phyloP scores from a whole-genome alignment of 78 protist genomes.

The Diacronema lutheri region DNA sequence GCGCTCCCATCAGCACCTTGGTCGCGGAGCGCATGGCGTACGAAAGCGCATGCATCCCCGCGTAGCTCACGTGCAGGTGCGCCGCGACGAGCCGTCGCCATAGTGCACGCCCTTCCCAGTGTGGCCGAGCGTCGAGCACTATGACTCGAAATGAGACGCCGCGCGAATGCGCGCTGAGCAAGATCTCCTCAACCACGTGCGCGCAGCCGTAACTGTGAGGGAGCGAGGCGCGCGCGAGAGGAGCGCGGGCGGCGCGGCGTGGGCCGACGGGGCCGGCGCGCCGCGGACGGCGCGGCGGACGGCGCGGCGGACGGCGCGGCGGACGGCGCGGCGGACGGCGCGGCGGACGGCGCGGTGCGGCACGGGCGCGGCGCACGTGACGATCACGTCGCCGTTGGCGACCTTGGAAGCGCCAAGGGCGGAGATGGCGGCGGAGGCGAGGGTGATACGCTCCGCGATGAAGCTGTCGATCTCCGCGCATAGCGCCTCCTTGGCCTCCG shows the following conservation, averaged over 20 bases:
- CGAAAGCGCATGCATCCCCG: slow-evolving; percentile 67
- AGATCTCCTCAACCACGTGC: slow-evolving; percentile 54
- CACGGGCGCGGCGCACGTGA: no score
- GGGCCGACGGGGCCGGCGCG: no score
- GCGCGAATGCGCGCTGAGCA: slow-evolving; percentile 43
- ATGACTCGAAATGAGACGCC: slow-evolving; percentile 76
- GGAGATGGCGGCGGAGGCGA: slow-evolving; percentile 64
- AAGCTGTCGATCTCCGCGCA: slow-evolving; percentile 53
- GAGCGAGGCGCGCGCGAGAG: no score
- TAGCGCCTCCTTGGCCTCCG: slow-evolving; percentile 46
- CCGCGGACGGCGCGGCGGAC: no score
- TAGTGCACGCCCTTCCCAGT: slow-evolving; percentile 50
- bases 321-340: neutral
- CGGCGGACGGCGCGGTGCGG: slow-evolving; percentile 5
- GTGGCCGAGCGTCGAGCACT: slow-evolving; percentile 89
- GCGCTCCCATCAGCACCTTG: slow-evolving; percentile 88
- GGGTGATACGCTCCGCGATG: slow-evolving; percentile 58
- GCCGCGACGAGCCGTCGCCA: neutral
- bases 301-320: no score
- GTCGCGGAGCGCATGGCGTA: slow-evolving; percentile 82
- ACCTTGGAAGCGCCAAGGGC: slow-evolving; percentile 51
- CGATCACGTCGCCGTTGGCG: slow-evolving; percentile 77
- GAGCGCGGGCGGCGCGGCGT: no score
- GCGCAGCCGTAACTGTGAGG: slow-evolving; percentile 30
- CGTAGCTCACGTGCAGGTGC: slow-evolving; percentile 80